Evolutionary conservation across 768 basidiomycete species (phyloP).

Genomic region (Butyriboletus loyo): DNA sequence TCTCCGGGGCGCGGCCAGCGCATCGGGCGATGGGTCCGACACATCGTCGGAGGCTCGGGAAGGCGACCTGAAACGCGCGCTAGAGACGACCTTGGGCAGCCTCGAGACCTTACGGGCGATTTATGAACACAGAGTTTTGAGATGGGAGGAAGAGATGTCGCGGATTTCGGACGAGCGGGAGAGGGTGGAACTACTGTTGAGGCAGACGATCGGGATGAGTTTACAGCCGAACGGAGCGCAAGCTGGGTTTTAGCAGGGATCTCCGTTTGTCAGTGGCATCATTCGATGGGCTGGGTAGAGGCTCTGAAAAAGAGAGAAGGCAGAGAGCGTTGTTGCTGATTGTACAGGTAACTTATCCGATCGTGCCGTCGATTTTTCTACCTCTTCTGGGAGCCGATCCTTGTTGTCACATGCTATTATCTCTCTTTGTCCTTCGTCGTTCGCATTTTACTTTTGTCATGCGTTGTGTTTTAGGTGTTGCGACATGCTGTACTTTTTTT

Average conservation of each 20-base stretch:
- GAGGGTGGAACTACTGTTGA: conserved; percentile 59
- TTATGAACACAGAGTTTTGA: conserved; percentile 64
- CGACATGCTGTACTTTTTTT: not conserved
- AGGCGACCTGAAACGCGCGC: conserved; percentile 62
- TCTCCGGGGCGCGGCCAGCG: conserved; percentile 37
- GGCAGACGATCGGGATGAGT: conserved; percentile 57
- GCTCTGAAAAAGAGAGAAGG: too few relatives aligned
- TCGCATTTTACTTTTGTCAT: not conserved
- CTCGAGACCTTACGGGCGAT: conserved; percentile 59
- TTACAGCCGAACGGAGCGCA: conserved; percentile 22
- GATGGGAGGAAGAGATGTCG: conserved; percentile 71
- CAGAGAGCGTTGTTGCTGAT: not conserved
- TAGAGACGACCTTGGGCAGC: conserved; percentile 67
- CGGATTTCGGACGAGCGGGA: conserved; percentile 65
- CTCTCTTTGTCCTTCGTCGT: not conserved
- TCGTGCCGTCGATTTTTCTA: not conserved
- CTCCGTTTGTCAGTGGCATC: not conserved
- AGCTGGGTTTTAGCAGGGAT: not conserved
- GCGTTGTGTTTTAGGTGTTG: not conserved
- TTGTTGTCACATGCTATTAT: too few relatives aligned
- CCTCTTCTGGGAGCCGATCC: not conserved
- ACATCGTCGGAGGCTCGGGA: conserved; percentile 48
- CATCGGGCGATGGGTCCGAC: conserved; percentile 56
- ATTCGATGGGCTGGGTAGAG: not conserved
- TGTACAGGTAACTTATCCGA: not conserved